These are phyloP conservation scores for Magnusiomyces clavatus DNA, from an alignment of 1,139 yeast species.

Conservation along the genomic window DNA sequence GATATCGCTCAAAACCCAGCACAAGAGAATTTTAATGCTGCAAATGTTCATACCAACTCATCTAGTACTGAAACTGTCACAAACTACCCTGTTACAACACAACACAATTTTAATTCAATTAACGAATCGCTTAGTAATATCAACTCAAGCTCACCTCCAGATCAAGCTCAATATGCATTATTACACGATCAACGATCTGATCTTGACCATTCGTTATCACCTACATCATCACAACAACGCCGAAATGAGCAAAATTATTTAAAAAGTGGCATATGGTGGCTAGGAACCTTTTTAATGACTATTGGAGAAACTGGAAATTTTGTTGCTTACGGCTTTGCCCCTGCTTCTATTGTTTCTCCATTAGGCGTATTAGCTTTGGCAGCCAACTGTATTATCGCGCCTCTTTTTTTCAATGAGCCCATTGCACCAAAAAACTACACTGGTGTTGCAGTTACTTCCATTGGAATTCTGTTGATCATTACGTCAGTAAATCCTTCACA, in stretches of 20 bases:
- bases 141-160: no score
- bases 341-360: conserved; percentile 41
- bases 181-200: no score
- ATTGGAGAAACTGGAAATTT: conserved; percentile 40
- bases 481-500: conserved; percentile 25
- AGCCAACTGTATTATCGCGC: conserved; percentile 40
- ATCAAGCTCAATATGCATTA: neutral
- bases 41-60: no score
- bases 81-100: no score
- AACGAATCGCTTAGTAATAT: no score
- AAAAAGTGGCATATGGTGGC: conserved; percentile 34
- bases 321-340: conserved; percentile 41
- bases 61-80: no score
- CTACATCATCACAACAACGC: conserved; percentile 1
- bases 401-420: conserved; percentile 36
- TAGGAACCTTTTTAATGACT: conserved; percentile 36
- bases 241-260: conserved; percentile 19
- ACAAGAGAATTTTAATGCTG: no score
- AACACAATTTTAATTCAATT: no score
- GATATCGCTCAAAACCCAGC: no score
- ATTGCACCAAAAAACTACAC: conserved; percentile 29
- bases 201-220: neutral
- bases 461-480: conserved; percentile 37
- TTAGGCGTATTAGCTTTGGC: conserved; percentile 41
- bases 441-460: conserved; percentile 35